A percentile compares a stretch with the other conserved stretches of the same genome.
phyloP scores from a whole-genome alignment of 768 basidiomycete genomes.

The Kwoniella dendrophila region DNA sequence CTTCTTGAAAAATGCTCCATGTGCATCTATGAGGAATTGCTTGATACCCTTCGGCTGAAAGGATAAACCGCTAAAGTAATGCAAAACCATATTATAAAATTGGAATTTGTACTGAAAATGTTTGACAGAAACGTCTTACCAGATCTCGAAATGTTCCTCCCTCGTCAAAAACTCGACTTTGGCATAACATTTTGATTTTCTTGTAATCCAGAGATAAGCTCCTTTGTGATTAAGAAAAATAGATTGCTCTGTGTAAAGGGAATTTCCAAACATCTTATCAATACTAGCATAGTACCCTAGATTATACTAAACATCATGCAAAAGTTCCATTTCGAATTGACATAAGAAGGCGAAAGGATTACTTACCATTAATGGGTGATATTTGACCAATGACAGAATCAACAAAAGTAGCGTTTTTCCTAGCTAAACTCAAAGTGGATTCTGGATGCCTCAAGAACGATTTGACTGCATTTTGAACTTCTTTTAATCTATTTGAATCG shows the following conservation, averaged over 20 bases:
- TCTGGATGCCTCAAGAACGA: no score
- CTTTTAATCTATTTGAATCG: slow-evolving; percentile 1
- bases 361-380: slow-evolving; percentile 32
- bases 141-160: slow-evolving; percentile 8
- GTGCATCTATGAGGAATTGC: slow-evolving; percentile 32
- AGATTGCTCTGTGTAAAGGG: slow-evolving; percentile 3
- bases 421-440: no score
- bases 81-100: no score
- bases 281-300: neutral
- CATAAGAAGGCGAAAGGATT: no score
- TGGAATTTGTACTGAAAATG: neutral
- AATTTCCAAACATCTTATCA: neutral
- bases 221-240: slow-evolving; percentile 31
- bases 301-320: no score
- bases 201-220: slow-evolving; percentile 28
- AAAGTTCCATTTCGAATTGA: neutral
- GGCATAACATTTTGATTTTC: slow-evolving; percentile 5
- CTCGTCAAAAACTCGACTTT: neutral
- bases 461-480: neutral
- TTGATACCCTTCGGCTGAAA: neutral
- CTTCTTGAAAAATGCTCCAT: slow-evolving; percentile 27
- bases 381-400: slow-evolving; percentile 33
- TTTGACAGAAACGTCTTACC: neutral
- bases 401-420: slow-evolving; percentile 15
- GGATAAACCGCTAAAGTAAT: neutral